phyloP scores from a whole-genome alignment of 768 basidiomycete genomes.

The Pilatotrama ljubarskyi region DNA sequence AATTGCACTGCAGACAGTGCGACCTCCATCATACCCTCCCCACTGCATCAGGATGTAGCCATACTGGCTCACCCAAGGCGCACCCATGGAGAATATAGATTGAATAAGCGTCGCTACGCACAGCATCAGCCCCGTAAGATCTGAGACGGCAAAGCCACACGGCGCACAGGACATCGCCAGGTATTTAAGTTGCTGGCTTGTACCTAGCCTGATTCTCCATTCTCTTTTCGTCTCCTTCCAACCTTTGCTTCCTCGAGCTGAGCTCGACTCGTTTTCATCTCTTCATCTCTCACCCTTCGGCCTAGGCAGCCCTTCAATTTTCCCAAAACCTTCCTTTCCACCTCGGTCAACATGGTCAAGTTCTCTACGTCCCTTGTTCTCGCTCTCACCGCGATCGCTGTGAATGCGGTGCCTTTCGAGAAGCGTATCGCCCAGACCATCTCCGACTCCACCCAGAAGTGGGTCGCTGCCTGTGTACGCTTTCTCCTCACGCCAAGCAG shows the following conservation, averaged over 20 bases:
- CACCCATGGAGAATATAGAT: not conserved
- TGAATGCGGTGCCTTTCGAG: conserved; percentile 28
- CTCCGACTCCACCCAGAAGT: conserved; percentile 45
- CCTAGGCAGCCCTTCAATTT: not conserved
- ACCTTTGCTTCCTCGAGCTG: conserved; percentile 1
- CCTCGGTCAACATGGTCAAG: conserved; percentile 26
- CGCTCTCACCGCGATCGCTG: conserved; percentile 30
- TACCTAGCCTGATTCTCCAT: not conserved
- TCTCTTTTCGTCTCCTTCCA: conserved; percentile 9
- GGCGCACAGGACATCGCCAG: not conserved
- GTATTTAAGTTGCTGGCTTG: not conserved
- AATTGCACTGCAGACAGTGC: not conserved
- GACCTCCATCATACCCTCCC: not conserved
- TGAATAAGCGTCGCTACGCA: not conserved
- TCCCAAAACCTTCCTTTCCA: not conserved
- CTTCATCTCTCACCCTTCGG: not conserved
- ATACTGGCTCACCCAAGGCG: not conserved
- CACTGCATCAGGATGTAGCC: not conserved
- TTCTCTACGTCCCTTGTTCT: conserved; percentile 36
- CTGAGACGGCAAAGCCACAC: not conserved
- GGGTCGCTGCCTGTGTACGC: conserved; percentile 56
- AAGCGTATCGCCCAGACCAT: conserved; percentile 55
- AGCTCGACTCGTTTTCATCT: conserved; percentile 4
- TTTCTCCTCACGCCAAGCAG: too few relatives aligned
- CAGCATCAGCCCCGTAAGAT: not conserved